A percentile compares a stretch with the other conserved stretches of the same genome.
These are phyloP conservation scores for Colletotrichum lindemuthianum DNA, from an alignment of 2,329 filamentous ascomycete genomes.

Conservation along the genomic window DNA sequence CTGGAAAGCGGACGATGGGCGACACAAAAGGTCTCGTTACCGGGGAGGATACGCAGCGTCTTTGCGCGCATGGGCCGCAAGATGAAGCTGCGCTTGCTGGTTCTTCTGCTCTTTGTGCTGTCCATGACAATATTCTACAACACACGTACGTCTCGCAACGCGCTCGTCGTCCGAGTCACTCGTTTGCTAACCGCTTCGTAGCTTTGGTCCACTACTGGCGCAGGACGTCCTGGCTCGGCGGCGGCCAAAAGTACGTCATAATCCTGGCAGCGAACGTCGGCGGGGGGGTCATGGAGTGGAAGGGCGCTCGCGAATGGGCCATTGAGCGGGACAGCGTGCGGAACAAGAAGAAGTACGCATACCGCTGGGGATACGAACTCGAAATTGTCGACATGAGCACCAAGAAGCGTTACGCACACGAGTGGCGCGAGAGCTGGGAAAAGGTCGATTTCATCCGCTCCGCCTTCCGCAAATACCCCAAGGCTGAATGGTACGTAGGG, in stretches of 20 bases:
- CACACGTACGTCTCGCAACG: conserved; percentile 73
- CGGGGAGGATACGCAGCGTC: conserved; percentile 58
- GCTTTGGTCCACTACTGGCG: conserved; percentile 72
- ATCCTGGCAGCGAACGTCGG: conserved; percentile 94
- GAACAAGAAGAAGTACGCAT: conserved; percentile 92
- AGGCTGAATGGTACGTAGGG: conserved; percentile 87
- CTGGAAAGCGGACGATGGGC: conserved; percentile 67
- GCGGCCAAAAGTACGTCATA: conserved; percentile 91
- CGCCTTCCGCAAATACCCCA: conserved; percentile 90
- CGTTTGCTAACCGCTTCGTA: conserved; percentile 45
- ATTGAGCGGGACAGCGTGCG: conserved; percentile 95
- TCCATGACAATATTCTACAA: conserved; percentile 74
- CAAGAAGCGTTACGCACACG: conserved; percentile 97
- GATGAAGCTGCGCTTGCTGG: conserved; percentile 69
- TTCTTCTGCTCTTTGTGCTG: conserved; percentile 69
- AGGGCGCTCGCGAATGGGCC: conserved; percentile 96
- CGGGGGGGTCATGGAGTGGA: conserved; percentile 99
- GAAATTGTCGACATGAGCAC: conserved; percentile 99
- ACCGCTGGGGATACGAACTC: conserved; percentile 91
- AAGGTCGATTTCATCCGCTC: conserved; percentile 95
- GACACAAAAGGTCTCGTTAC: conserved; percentile 54
- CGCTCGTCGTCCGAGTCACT: conserved; percentile 17
- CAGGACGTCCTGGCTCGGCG: conserved; percentile 77
- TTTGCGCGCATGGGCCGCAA: conserved; percentile 69
- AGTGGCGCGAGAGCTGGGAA: conserved; percentile 99